Base-by-base conservation (phyloP, 495 filamentous ascomycete species). In the Mycothermus thermophilus region DNA sequence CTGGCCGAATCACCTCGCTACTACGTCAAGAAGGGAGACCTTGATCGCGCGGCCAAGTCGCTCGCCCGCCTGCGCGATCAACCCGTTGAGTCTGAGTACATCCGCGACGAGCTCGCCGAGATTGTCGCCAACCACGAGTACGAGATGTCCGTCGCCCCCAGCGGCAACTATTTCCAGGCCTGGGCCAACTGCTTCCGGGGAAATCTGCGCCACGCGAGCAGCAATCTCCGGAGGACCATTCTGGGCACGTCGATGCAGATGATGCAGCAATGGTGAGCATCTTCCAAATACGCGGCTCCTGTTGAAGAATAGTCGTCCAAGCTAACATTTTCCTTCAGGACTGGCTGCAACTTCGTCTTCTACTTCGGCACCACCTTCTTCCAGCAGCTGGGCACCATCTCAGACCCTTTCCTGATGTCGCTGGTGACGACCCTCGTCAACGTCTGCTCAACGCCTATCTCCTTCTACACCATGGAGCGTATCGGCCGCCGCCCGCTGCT, bases 291-390 rank as follows among this genome's bases (percentile, higher is more conserved):
- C 30, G 38, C 26, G 5, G 7, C 10, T 8, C 5, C 8, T 2
- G 8, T 7, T 27, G 12, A 21, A 7, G 4, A 8, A 20, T 21
- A 6, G 1, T 16, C 21, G 12, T 25, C 17, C 11, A 7, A 27
- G 33, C 21, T 20, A 4, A 19, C 21, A 9, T 15, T 10, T 16
- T 3, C 2, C 16, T 30, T n/a, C n/a, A n/a, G n/a, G n/a, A 14
- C 15, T 6, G 29, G 33, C 57, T 75, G 88, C 58, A 88, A 92
- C 67, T 87, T 90, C 61, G 75, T 92, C 60, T 88, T 92, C 68
- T 92, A 87, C 66, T 90, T 80, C 47, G 76, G 76, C 23, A 83
- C 80, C 17, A 70, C 75, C 32, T 88, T 87, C 70, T 81, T 90
- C 64, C 61, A 72, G 48, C 64, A 77, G 25, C 74, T 78, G 7